Conservation (phyloP, 2,329 filamentous ascomycete genomes). For the Albophoma yamanashiensis region DNA sequence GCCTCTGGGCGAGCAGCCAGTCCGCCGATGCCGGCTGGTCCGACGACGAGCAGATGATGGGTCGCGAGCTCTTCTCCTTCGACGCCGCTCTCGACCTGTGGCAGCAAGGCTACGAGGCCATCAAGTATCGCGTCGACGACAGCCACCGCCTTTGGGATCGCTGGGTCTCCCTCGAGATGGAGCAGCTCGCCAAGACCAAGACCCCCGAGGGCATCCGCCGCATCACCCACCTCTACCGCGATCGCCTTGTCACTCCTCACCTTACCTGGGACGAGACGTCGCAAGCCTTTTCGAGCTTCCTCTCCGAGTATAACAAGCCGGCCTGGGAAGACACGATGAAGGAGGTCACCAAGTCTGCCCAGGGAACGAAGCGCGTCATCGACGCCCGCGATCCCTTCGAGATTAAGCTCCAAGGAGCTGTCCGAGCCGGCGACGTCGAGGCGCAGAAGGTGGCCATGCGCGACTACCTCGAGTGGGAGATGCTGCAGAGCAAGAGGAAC, state of each 20-base stretch:
- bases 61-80: constrained; percentile 61
- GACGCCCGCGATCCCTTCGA: constrained; percentile 56
- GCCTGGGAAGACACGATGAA: constrained; percentile 68
- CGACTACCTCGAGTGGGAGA: constrained; percentile 82
- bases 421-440: constrained; percentile 42
- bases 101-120: constrained; percentile 60
- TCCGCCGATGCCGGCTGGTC: constrained; percentile 42
- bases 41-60: constrained; percentile 58
- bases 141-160: constrained; percentile 73
- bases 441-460: constrained; percentile 40
- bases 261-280: constrained; percentile 65
- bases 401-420: constrained; percentile 49
- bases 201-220: constrained; percentile 48
- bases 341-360: constrained; percentile 51
- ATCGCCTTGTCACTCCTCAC: constrained; percentile 64
- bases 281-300: constrained; percentile 62
- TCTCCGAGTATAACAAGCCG: constrained; percentile 59
- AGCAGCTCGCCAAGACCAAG: constrained; percentile 48
- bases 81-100: constrained; percentile 57
- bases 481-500: constrained; percentile 44
- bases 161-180: constrained; percentile 62
- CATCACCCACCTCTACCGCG: constrained; percentile 58
- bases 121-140: constrained; percentile 64
- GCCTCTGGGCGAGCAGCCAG: constrained; percentile 55
- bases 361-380: constrained; percentile 53